Evolutionary conservation across 371 early-diverging fungal genomes (phyloP).

Genomic region (Mucor mucedo): DNA sequence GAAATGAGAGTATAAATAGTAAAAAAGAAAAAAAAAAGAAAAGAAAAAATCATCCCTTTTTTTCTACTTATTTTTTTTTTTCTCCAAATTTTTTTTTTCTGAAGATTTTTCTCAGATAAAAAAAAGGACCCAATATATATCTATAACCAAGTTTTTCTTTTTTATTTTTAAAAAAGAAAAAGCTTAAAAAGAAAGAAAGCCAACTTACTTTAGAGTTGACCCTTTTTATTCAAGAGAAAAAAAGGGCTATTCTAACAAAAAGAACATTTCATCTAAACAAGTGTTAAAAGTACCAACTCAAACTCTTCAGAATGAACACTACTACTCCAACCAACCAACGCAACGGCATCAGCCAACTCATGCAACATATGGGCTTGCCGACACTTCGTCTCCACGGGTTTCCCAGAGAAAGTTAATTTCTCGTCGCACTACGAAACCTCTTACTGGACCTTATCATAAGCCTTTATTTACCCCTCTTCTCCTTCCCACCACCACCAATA

Average conservation of each 20-base stretch:
- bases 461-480: constrained; percentile 15
- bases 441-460: neutral
- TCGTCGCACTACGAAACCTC: neutral
- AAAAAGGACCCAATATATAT: neutral
- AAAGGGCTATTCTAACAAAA: constrained; percentile 8
- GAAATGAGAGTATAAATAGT: neutral
- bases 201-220: constrained; percentile 12
- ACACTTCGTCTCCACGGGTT: no score
- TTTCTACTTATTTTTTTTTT: neutral
- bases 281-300: constrained; percentile 15
- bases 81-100: neutral
- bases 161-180: neutral
- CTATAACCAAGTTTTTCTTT: no score
- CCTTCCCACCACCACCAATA: neutral
- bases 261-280: constrained; percentile 21
- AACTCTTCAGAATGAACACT: constrained; percentile 12
- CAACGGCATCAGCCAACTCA: neutral
- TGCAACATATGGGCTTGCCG: no score
- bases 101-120: neutral
- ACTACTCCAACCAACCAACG: constrained; percentile 3
- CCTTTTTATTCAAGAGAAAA: constrained; percentile 11
- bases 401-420: no score
- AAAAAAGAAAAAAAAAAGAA: neutral
- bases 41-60: neutral
- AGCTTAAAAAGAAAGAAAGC: neutral